Percentiles rank a stretch among this genome's conserved stretches.
phyloP scores from a whole-genome alignment of 2,329 filamentous ascomycete species.

The Diplodia intermedia region DNA sequence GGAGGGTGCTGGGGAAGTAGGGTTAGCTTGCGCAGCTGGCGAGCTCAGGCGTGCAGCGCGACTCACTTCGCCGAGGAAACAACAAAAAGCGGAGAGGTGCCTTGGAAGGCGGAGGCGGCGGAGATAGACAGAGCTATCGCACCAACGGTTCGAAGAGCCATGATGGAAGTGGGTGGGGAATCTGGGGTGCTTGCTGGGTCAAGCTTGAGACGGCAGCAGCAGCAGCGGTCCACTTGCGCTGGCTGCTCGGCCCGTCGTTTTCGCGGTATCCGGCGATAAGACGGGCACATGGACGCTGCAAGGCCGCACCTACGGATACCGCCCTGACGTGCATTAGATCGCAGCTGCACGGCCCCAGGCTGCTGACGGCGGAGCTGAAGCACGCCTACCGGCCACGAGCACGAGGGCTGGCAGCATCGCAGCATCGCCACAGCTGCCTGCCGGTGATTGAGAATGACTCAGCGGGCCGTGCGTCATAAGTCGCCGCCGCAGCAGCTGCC shows the following conservation, averaged over 20 bases:
- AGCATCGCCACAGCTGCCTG: constrained; percentile 11
- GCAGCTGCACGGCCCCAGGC: constrained; percentile 1
- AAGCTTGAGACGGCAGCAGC: constrained; percentile 30
- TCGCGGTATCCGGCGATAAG: constrained; percentile 32
- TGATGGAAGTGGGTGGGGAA: constrained; percentile 38
- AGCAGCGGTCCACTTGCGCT: constrained; percentile 33
- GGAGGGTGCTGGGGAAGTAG: constrained; percentile 39
- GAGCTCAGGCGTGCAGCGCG: constrained; percentile 2
- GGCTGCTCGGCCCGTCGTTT: constrained; percentile 34
- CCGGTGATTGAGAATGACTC: constrained; percentile 19
- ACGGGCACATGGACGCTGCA: not conserved
- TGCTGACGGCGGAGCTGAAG: not conserved
- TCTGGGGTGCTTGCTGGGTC: constrained; percentile 33
- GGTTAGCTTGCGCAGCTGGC: constrained; percentile 37
- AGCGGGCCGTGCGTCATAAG: constrained; percentile 29
- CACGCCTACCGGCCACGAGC: no score
- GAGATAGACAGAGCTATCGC: constrained; percentile 59
- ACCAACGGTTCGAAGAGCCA: constrained; percentile 55
- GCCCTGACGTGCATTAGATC: not conserved
- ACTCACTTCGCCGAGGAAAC: constrained; percentile 79
- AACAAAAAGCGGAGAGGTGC: constrained; percentile 88
- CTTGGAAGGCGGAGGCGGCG: constrained; percentile 72
- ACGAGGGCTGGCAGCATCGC: no score
- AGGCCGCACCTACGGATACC: no score
- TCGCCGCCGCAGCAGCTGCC: not conserved